Evolutionary conservation across 1,284 basidiomycete genomes (phyloP).

Genomic region (Volvariella surrecta): DNA sequence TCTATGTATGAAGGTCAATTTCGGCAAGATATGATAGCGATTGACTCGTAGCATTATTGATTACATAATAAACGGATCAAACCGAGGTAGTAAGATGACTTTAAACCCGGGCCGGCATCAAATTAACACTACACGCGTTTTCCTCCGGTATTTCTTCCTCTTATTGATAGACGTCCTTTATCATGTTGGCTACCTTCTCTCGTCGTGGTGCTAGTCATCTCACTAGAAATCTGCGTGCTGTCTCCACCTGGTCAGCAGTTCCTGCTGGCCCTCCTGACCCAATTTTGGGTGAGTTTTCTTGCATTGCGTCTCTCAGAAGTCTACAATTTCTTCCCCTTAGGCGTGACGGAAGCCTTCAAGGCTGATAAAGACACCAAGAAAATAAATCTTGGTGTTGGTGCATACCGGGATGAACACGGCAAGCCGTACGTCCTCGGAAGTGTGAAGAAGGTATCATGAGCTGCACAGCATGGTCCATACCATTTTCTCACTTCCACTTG

Average conservation of each 20-base stretch:
- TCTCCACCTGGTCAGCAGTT: constrained; percentile 81
- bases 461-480: constrained; percentile 3
- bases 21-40: constrained; percentile 7
- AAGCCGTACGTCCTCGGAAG: constrained; percentile 93
- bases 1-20: not conserved
- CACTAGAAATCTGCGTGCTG: constrained; percentile 28
- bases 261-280: constrained; percentile 88
- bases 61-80: too few species aligned
- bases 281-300: constrained; percentile 67
- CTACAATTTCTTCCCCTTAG: constrained; percentile 22
- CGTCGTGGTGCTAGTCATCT: constrained; percentile 33
- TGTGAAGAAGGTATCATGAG: constrained; percentile 66
- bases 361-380: constrained; percentile 86
- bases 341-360: constrained; percentile 93
- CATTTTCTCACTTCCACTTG: constrained; percentile 7
- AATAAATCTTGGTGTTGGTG: constrained; percentile 96
- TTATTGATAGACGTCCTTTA: constrained; percentile 7
- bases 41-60: too few species aligned
- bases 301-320: constrained; percentile 2
- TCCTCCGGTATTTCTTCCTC: constrained; percentile 2
- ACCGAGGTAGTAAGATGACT: too few species aligned
- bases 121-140: constrained; percentile 1
- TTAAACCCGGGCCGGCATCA: too few species aligned
- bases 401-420: constrained; percentile 89
- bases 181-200: constrained; percentile 17